phyloP scores from a whole-genome alignment of 768 basidiomycete species.

The Pleurotus citrinopileatus region DNA sequence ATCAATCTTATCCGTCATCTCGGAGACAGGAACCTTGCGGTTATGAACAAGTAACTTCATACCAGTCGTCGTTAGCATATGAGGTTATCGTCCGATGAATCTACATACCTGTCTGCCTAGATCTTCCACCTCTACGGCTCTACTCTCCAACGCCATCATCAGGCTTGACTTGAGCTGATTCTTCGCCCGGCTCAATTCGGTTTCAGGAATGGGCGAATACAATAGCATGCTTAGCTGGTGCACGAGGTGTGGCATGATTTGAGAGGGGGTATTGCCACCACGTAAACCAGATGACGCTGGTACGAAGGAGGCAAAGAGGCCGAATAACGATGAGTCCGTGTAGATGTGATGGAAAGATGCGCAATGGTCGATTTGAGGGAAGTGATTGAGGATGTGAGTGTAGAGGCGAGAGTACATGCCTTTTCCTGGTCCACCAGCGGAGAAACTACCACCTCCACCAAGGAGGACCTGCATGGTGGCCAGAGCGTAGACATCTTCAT shows the following conservation, averaged over 20 bases:
- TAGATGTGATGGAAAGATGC: constrained; percentile 98
- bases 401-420: constrained; percentile 99
- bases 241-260: constrained; percentile 81
- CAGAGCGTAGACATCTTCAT: constrained; percentile 88
- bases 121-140: constrained; percentile 83
- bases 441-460: constrained; percentile 95
- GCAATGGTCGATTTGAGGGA: constrained; percentile 92
- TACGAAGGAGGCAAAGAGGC: constrained; percentile 83
- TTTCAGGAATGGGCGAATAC: constrained; percentile 59
- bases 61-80: constrained; percentile 9
- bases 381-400: constrained; percentile 93
- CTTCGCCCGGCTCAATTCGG: constrained; percentile 83
- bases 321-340: constrained; percentile 90
- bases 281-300: constrained; percentile 55
- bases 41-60: constrained; percentile 83
- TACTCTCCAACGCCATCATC: constrained; percentile 93
- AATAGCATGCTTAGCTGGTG: constrained; percentile 85
- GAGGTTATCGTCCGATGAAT: not conserved
- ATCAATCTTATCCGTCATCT: constrained; percentile 90
- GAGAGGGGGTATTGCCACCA: constrained; percentile 61
- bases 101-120: constrained; percentile 76
- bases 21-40: constrained; percentile 80
- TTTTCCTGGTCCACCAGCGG: constrained; percentile 96
- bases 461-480: constrained; percentile 94
- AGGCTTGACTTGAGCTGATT: constrained; percentile 92